A percentile compares a stretch with the other conserved stretches of the same genome.
These are phyloP conservation scores for Pseudohalonectria lignicola DNA, from an alignment of 2,329 filamentous ascomycete species.

Conservation along the genomic window DNA sequence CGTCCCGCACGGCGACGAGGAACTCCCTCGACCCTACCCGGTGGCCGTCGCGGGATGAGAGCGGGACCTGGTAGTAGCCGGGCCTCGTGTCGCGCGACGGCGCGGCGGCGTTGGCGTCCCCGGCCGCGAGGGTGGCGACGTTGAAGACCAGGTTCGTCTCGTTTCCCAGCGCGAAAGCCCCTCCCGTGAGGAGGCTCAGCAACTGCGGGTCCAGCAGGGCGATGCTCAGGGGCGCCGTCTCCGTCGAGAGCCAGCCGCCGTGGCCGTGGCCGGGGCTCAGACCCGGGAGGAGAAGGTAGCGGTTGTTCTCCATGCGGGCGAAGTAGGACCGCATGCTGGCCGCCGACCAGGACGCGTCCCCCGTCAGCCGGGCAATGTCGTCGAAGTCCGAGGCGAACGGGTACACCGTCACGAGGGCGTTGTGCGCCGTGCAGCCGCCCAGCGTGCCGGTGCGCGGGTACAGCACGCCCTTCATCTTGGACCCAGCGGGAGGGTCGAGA, in stretches of 20 bases:
- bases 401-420: slow-evolving; percentile 24
- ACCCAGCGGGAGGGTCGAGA: slow-evolving; percentile 18
- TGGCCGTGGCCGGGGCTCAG: slow-evolving; percentile 39
- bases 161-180: slow-evolving; percentile 27
- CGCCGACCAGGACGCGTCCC: slow-evolving; percentile 30
- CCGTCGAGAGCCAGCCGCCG: slow-evolving; percentile 33
- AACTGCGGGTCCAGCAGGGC: slow-evolving; percentile 34
- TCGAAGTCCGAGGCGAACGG: slow-evolving; percentile 29
- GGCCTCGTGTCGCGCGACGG: slow-evolving; percentile 30
- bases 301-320: slow-evolving; percentile 38
- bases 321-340: slow-evolving; percentile 49
- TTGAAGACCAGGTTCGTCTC: slow-evolving; percentile 5
- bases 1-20: slow-evolving; percentile 21
- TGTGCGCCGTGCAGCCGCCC: slow-evolving; percentile 25
- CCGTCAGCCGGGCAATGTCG: slow-evolving; percentile 25
- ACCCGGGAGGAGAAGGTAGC: slow-evolving; percentile 35
- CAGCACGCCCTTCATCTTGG: slow-evolving; percentile 19
- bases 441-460: slow-evolving; percentile 26
- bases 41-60: slow-evolving; percentile 35
- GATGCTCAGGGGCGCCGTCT: slow-evolving; percentile 6
- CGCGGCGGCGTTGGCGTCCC: slow-evolving; percentile 39
- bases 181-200: slow-evolving; percentile 37
- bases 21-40: slow-evolving; percentile 46
- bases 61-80: slow-evolving; percentile 46
- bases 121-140: slow-evolving; percentile 12